Evolutionary conservation across 1,139 yeast species (phyloP).

Genomic region (Pichia sp.): DNA sequence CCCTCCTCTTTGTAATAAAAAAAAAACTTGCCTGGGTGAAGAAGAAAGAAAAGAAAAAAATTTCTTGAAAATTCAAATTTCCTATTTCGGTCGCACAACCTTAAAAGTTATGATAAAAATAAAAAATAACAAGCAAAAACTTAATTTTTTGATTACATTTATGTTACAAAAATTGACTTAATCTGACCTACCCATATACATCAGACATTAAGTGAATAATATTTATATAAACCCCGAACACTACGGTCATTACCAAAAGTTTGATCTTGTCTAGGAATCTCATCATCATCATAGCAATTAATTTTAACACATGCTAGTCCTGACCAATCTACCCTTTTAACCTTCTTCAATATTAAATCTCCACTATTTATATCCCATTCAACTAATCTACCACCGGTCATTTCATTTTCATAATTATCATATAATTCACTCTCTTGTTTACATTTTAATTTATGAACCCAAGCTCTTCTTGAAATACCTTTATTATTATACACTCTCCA

Average conservation of each 20-base stretch:
- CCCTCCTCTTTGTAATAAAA: no score
- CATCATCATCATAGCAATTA: constrained; percentile 49
- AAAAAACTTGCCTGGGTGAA: no score
- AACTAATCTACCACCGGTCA: constrained; percentile 20
- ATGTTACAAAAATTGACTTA: no score
- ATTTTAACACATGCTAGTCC: constrained; percentile 61
- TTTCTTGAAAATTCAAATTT: no score
- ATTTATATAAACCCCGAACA: constrained; percentile 69
- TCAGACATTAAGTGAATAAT: constrained; percentile 37
- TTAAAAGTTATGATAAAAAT: no score
- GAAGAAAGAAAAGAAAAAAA: no score
- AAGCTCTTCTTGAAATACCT: constrained; percentile 74
- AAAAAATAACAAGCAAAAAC: no score
- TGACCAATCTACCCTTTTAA: constrained; percentile 53
- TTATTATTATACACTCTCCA: constrained; percentile 53
- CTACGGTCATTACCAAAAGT: constrained; percentile 60
- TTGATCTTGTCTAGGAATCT: constrained; percentile 37
- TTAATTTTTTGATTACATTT: no score
- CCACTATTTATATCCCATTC: constrained; percentile 63
- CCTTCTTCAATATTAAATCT: constrained; percentile 50
- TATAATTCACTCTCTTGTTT: constrained; percentile 11
- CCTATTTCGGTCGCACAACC: no score
- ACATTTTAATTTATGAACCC: constrained; percentile 39
- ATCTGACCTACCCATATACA: no score
- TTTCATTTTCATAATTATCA: constrained; percentile 28